These are phyloP conservation scores for Tremellales sp. DNA, from an alignment of 1,284 basidiomycete species.

Conservation along the genomic window DNA sequence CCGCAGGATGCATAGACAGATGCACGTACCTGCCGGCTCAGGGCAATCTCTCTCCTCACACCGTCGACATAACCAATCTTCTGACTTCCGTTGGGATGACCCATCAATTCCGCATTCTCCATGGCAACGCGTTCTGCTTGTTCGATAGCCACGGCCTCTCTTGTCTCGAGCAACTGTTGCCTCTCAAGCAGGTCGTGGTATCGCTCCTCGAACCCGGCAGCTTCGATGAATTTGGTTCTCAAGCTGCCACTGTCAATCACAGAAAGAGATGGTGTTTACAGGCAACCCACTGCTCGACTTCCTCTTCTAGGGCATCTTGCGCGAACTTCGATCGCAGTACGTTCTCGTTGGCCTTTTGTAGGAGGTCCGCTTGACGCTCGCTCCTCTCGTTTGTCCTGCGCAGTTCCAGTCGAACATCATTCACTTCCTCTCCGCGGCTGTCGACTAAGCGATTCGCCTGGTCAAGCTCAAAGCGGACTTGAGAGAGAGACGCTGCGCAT, in stretches of 20 bases:
- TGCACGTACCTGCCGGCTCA: slow-evolving; percentile 28
- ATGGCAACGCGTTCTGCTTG: slow-evolving; percentile 22
- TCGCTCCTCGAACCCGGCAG: slow-evolving; percentile 16
- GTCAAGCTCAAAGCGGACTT: slow-evolving; percentile 6
- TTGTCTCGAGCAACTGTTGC: slow-evolving; percentile 15
- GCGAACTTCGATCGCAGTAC: slow-evolving; percentile 24
- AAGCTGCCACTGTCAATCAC: slow-evolving; percentile 16
- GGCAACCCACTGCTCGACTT: slow-evolving; percentile 32
- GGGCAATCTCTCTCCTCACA: slow-evolving; percentile 30
- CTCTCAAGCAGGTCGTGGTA: slow-evolving; percentile 22
- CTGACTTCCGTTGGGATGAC: slow-evolving; percentile 27
- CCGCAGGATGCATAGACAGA: not conserved
- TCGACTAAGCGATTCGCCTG: slow-evolving; percentile 6
- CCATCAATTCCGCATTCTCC: slow-evolving; percentile 29
- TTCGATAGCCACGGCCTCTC: slow-evolving; percentile 22
- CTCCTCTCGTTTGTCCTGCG: slow-evolving; percentile 9
- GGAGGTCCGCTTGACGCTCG: slow-evolving; percentile 17
- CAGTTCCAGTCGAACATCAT: slow-evolving; percentile 9
- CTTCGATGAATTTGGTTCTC: slow-evolving; percentile 12
- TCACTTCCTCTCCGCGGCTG: slow-evolving; percentile 3
- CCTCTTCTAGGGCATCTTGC: slow-evolving; percentile 32
- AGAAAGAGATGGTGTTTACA: not conserved
- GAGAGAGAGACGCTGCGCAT: slow-evolving; percentile 8
- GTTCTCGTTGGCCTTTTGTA: slow-evolving; percentile 28
- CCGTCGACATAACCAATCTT: slow-evolving; percentile 35